phyloP scores from a whole-genome alignment of 176 grass and related monocot species.

The maize (Zea mays) region DNA sequence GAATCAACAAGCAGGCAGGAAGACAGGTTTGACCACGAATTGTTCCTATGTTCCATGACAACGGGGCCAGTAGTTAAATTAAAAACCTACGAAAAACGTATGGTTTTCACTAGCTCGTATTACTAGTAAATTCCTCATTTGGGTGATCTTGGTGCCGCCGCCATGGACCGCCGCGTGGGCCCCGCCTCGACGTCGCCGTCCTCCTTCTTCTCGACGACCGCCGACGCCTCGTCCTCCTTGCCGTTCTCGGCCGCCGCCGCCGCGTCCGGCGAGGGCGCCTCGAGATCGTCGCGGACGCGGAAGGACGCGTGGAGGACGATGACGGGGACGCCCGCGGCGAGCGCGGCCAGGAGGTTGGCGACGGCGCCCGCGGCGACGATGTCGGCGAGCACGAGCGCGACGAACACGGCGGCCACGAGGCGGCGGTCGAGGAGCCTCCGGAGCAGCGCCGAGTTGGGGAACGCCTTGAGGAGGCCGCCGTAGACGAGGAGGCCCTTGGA shows the following conservation, averaged over 20 bases:
- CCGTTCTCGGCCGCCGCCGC: slow-evolving; percentile 16
- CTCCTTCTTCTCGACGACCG: slow-evolving; percentile 75
- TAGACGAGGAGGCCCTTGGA: slow-evolving; percentile 78
- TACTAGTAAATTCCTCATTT: slow-evolving; percentile 33
- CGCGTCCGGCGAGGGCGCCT: slow-evolving; percentile 34
- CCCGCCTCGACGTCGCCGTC: slow-evolving; percentile 58
- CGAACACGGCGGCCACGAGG: slow-evolving; percentile 51
- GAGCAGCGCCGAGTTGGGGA: slow-evolving; percentile 63
- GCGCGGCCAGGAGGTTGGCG: slow-evolving; percentile 52
- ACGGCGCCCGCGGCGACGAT: slow-evolving; percentile 55
- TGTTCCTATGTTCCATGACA: slow-evolving; percentile 19
- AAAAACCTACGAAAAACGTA: slow-evolving; percentile 21
- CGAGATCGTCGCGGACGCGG: slow-evolving; percentile 69
- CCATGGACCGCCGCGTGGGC: slow-evolving; percentile 45
- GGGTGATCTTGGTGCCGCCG: slow-evolving; percentile 39
- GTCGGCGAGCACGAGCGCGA: slow-evolving; percentile 64
- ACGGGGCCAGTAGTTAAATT: not conserved
- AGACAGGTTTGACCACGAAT: slow-evolving; percentile 28
- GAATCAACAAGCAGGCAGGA: slow-evolving; percentile 19
- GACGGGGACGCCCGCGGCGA: slow-evolving; percentile 51
- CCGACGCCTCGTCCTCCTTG: slow-evolving; percentile 32
- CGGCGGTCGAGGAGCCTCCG: slow-evolving; percentile 68
- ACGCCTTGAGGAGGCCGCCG: slow-evolving; percentile 58
- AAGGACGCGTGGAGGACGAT: slow-evolving; percentile 68
- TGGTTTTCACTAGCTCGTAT: slow-evolving; percentile 12